phyloP scores from a whole-genome alignment of 2,329 filamentous ascomycete genomes.

The Aspergillus glaucus region DNA sequence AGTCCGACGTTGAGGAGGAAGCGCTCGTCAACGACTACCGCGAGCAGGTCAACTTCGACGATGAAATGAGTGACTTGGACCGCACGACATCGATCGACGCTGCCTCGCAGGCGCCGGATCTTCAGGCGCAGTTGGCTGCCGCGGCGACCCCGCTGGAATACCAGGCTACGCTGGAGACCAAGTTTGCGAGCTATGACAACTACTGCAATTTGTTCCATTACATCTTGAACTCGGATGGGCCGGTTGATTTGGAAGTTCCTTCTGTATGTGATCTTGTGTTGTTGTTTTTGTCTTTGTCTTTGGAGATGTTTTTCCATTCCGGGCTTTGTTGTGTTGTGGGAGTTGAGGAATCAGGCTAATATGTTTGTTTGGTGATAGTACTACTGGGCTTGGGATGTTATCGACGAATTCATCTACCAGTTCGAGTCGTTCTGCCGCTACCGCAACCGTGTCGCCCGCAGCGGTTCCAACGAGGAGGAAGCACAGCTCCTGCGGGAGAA shows the following conservation, averaged over 20 bases:
- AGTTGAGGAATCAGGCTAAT: not conserved
- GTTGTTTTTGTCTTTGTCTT: constrained; percentile 2
- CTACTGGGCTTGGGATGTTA: constrained; percentile 99
- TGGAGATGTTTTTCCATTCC: not conserved
- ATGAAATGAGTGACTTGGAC: constrained; percentile 75
- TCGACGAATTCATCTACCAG: constrained; percentile 99
- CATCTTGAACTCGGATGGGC: constrained; percentile 98
- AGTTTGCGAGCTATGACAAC: constrained; percentile 97
- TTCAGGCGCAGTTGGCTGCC: constrained; percentile 83
- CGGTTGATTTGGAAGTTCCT: constrained; percentile 91
- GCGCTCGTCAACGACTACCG: constrained; percentile 91
- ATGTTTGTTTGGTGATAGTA: constrained; percentile 53
- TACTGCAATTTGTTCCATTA: constrained; percentile 99
- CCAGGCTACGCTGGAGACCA: constrained; percentile 88
- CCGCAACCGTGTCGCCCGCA: constrained; percentile 81
- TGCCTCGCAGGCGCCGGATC: constrained; percentile 75
- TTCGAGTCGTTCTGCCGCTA: constrained; percentile 99
- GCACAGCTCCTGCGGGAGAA: constrained; percentile 87
- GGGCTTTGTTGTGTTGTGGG: not conserved
- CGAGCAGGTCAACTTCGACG: constrained; percentile 92
- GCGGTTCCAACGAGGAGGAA: constrained; percentile 80
- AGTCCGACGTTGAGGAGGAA: constrained; percentile 95
- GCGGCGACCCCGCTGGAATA: constrained; percentile 95
- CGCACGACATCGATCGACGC: constrained; percentile 63
- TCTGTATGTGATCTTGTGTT: constrained; percentile 61